Evolutionary conservation across 805 yeast genomes (phyloP).

Genomic region (Saccharomyces eubayanus): DNA sequence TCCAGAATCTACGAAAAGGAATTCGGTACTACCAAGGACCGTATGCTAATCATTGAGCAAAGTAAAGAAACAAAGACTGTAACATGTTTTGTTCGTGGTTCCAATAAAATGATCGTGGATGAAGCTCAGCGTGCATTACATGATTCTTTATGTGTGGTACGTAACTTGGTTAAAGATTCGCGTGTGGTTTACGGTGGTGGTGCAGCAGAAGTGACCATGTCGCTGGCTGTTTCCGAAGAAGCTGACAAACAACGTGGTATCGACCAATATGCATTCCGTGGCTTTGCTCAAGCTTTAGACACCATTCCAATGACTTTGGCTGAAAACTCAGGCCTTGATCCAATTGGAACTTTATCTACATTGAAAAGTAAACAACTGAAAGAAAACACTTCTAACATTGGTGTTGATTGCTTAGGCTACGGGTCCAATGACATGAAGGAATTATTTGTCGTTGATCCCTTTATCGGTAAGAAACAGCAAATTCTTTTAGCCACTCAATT

Average conservation of each 20-base stretch:
- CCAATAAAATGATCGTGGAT: slow-evolving; percentile 95
- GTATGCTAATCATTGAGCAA: slow-evolving; percentile 91
- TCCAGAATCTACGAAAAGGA: slow-evolving; percentile 79
- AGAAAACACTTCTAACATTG: slow-evolving; percentile 61
- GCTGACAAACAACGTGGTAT: slow-evolving; percentile 92
- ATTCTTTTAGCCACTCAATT: slow-evolving; percentile 90
- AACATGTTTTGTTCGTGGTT: slow-evolving; percentile 88
- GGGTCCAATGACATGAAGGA: slow-evolving; percentile 91
- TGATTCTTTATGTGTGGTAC: slow-evolving; percentile 93
- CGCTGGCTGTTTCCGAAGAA: slow-evolving; percentile 80
- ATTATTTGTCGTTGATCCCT: slow-evolving; percentile 90
- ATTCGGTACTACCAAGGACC: slow-evolving; percentile 93
- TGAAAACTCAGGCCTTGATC: slow-evolving; percentile 91
- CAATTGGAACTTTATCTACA: slow-evolving; percentile 80
- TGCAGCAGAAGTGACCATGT: slow-evolving; percentile 91
- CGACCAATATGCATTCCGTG: slow-evolving; percentile 96
- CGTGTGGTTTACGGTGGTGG: slow-evolving; percentile 99
- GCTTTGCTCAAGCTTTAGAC: slow-evolving; percentile 86
- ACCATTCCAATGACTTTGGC: slow-evolving; percentile 90
- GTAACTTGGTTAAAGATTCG: slow-evolving; percentile 85
- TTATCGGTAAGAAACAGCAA: slow-evolving; percentile 96
- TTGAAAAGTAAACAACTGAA: slow-evolving; percentile 79
- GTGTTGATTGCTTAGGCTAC: slow-evolving; percentile 88
- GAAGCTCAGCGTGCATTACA: slow-evolving; percentile 95
- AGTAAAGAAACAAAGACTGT: slow-evolving; percentile 82